Base-by-base conservation (phyloP, 495 filamentous ascomycete species). In the Hyaloscypha bicolor region DNA sequence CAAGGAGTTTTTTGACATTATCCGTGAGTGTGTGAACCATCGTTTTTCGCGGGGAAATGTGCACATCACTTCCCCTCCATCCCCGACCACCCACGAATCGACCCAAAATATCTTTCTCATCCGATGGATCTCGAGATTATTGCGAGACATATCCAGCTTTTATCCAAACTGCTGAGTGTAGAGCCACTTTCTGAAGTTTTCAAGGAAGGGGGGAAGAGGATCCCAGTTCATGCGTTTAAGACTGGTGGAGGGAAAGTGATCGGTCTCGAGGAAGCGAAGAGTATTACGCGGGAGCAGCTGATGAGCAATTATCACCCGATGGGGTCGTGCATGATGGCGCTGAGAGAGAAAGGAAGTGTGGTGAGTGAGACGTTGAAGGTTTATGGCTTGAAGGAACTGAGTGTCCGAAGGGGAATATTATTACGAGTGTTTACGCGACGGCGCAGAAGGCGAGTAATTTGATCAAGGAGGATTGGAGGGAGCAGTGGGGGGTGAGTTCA, bases 301-400 rank as follows among this genome's bases (percentile, higher is more conserved):
- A 42, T 29, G 2, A 25, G n/a, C 21, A 42, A 39, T n/a, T 61
- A 60, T 19, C 79, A 81, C 63, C 71, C 76, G 2, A 45, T 75
- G 0, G 77, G 79, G 8, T 79, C 75, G 62, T 76, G 74, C 66
- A 70, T 75, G 4, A 67, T 73, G 45, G 73, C 76, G 14, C 66
- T 79, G 51, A 76, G 37, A 42, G 67, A 68, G 21, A 62, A 72
- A 37, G 73, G 76, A 42, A 74, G 80, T 6, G 84, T 90, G 2
- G 83, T 85, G 0, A 86, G 85, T 70, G 80, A 80, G 30, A 74
- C 79, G 35, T 70, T 88, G 25, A 81, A 80, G 55, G 84, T 88
- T 0, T 79, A 86, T 55, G 86, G 83, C 0, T 77, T 81, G 0
- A 72, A 63, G 35, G 73, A 76, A 1, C 64, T 87, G 53, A 72